Conservation (phyloP, 2,329 filamentous ascomycete genomes). For the Fusarium sp. region DNA sequence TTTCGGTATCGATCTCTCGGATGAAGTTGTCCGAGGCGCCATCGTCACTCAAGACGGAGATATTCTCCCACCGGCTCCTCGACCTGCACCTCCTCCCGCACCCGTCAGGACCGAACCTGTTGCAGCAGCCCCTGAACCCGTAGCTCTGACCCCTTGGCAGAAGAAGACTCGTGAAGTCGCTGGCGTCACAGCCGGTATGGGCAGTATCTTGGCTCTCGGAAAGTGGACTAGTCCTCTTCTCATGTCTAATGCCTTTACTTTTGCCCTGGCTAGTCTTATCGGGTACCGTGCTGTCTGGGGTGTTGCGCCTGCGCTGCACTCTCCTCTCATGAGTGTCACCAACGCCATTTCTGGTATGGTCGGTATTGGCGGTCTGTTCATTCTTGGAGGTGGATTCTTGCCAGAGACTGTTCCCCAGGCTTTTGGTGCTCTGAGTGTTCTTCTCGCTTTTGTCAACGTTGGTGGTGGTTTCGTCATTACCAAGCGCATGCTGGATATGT, state of each 20-base stretch:
- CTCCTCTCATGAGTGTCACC: slow-evolving; percentile 91
- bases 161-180: slow-evolving; percentile 81
- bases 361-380: slow-evolving; percentile 87
- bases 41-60: slow-evolving; percentile 85
- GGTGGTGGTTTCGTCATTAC: slow-evolving; percentile 92
- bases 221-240: slow-evolving; percentile 86
- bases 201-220: slow-evolving; percentile 78
- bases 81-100: slow-evolving; percentile 69
- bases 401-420: slow-evolving; percentile 83
- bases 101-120: slow-evolving; percentile 55
- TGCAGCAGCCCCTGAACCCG: slow-evolving; percentile 63
- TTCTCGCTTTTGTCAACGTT: slow-evolving; percentile 89
- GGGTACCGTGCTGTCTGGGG: slow-evolving; percentile 93
- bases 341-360: slow-evolving; percentile 96
- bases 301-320: slow-evolving; percentile 84
- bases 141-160: slow-evolving; percentile 84
- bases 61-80: slow-evolving; percentile 79
- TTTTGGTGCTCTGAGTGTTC: slow-evolving; percentile 82
- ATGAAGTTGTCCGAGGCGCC: slow-evolving; percentile 87
- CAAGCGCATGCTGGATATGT: slow-evolving; percentile 95
- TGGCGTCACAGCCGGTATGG: slow-evolving; percentile 81
- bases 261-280: slow-evolving; percentile 84
- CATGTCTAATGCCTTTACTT: slow-evolving; percentile 90
- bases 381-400: slow-evolving; percentile 84
- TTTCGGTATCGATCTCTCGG: slow-evolving; percentile 82